phyloP scores from a whole-genome alignment of 23 red algal species.

The Cyanidiococcus yangmingshanensis region DNA sequence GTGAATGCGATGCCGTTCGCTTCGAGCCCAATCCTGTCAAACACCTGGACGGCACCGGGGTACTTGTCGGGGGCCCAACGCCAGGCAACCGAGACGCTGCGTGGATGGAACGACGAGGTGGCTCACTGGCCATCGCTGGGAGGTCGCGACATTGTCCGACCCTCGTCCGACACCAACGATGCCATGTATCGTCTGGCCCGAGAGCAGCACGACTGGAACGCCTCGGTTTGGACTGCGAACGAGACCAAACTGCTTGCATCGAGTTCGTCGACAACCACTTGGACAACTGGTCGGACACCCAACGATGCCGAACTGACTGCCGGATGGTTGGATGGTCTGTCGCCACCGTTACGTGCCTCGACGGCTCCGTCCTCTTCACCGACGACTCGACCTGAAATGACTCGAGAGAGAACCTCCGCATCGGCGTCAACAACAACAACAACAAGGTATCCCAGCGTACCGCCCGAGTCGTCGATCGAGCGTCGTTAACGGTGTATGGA shows the following conservation, averaged over 20 bases:
- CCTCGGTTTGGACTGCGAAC: background rate
- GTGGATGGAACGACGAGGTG: background rate
- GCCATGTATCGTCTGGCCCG: background rate
- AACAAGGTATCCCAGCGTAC: no score
- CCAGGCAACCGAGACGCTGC: background rate
- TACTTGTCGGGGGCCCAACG: background rate
- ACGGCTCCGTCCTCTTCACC: background rate
- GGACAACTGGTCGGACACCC: background rate
- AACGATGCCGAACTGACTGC: background rate
- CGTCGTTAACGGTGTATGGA: background rate
- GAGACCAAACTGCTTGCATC: background rate
- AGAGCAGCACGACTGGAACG: background rate
- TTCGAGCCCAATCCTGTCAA: constrained; percentile 2
- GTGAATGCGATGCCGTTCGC: background rate
- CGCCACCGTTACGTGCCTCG: background rate
- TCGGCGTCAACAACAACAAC: background rate
- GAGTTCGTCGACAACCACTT: background rate
- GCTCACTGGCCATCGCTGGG: background rate
- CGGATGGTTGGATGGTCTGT: background rate
- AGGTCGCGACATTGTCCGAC: background rate
- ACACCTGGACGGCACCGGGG: constrained; percentile 2
- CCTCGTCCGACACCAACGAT: background rate
- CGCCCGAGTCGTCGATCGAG: background rate
- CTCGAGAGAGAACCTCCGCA: background rate
- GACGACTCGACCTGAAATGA: background rate